A percentile compares a stretch with the other conserved stretches of the same genome.
These are phyloP conservation scores for Trametes polyzona DNA, from an alignment of 1,284 basidiomycete genomes.

Conservation along the genomic window DNA sequence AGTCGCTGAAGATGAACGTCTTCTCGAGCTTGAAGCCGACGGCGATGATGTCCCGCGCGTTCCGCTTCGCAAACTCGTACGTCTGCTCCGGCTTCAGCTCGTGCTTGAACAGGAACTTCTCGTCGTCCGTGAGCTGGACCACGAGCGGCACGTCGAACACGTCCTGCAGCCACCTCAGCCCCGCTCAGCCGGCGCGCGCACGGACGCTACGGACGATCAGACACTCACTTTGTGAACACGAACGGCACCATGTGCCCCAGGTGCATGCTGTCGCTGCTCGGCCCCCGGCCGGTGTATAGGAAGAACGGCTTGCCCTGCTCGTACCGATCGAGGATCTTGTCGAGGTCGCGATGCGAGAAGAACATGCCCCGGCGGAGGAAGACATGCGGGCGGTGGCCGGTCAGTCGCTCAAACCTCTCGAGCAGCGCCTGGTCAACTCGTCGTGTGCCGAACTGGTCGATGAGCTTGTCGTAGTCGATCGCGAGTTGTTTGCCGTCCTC, in stretches of 20 bases:
- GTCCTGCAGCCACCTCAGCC: constrained; percentile 89
- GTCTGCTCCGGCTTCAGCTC: constrained; percentile 92
- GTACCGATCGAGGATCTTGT: constrained; percentile 92
- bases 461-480: constrained; percentile 96
- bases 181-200: neutral
- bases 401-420: constrained; percentile 90
- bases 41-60: constrained; percentile 95
- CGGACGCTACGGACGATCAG: neutral
- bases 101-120: constrained; percentile 99
- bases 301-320: constrained; percentile 98
- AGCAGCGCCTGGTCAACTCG: constrained; percentile 80
- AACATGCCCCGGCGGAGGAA: constrained; percentile 93
- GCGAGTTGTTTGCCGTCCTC: constrained; percentile 88
- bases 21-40: constrained; percentile 92
- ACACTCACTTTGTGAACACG: constrained; percentile 89
- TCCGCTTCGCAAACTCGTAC: constrained; percentile 81
- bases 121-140: constrained; percentile 97
- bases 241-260: constrained; percentile 98
- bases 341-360: constrained; percentile 97
- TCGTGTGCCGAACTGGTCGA: constrained; percentile 93
- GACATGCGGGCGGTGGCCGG: constrained; percentile 90
- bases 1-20: constrained; percentile 97
- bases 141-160: constrained; percentile 96
- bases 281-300: constrained; percentile 97
- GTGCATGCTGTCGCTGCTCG: constrained; percentile 97